Base-by-base conservation (phyloP, 805 yeast species). In the Danielia oregonensis region DNA sequence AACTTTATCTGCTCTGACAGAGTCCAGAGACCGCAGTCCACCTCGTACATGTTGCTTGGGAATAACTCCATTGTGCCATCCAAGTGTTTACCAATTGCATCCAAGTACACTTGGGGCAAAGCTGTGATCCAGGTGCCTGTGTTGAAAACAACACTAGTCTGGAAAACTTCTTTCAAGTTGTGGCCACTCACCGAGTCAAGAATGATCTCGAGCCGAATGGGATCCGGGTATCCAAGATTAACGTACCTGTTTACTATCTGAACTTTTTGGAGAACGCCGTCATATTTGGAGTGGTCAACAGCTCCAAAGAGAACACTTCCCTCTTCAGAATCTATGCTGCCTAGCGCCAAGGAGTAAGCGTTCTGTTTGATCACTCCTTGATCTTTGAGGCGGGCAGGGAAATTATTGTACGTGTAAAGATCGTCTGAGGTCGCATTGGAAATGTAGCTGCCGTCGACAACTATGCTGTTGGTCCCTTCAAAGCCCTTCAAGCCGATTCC, bases 401-500 rank as follows among this genome's bases (percentile, higher is more conserved):
- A 30, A 24, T 35, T 35, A n/a, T 5, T 10, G 26, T 35, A 35
- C 13, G 6, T n/a, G 29, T 17, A 17, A n/a, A n/a, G n/a, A n/a
- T n/a, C n/a, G n/a, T n/a, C n/a, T n/a, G n/a, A n/a, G n/a, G n/a
- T n/a, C n/a, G n/a, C n/a, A n/a, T n/a, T n/a, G n/a, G n/a, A n/a
- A 10, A 11, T n/a, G 29, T 17, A 17, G 17, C 33, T 7, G 29
- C 29, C 34, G 2, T 43, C 42, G n/a, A 39, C 17, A 13, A 36
- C 11, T 17, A 33, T 28, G 12, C 49, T 32, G 47, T 51, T 56
- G 1, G 91, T 82, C 3, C 76, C 66, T 57, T 88, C 95, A 35
- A 84, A 67, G 10, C 78, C 83, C 4, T 75, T 61, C 32, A 83
- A 65, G 8, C 93, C 91, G 42, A 85, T 76, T 17, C 89, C 88